Conservation (phyloP, 495 filamentous ascomycete species). For the Parathielavia hyrcaniae region DNA sequence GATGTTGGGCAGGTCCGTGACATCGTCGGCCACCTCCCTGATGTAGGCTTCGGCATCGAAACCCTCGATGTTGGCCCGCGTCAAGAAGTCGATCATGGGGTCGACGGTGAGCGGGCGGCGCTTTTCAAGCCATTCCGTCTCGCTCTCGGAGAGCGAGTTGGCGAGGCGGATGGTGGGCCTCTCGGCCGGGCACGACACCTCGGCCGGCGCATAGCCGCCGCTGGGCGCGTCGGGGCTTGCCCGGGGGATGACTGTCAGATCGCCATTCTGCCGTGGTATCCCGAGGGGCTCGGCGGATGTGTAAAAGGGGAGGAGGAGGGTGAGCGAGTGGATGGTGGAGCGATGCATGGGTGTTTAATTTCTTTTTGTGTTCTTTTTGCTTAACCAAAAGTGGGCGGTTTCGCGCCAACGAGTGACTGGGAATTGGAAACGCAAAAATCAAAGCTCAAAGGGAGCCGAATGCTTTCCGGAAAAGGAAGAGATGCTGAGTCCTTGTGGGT, state of each 20-base stretch:
- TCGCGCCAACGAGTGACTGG: background rate
- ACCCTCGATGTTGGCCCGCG: constrained; percentile 61
- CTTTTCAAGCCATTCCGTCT: constrained; percentile 57
- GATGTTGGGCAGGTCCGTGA: constrained; percentile 60
- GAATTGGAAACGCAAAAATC: background rate
- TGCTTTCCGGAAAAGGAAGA: background rate
- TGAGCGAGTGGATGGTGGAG: constrained; percentile 13
- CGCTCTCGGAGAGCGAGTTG: constrained; percentile 53
- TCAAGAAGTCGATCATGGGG: constrained; percentile 68
- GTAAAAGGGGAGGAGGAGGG: constrained; percentile 12
- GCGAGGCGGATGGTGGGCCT: constrained; percentile 50
- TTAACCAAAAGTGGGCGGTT: background rate
- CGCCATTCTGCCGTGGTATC: constrained; percentile 9
- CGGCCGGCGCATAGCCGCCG: constrained; percentile 50
- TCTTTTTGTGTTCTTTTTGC: no score
- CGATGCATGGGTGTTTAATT: constrained; percentile 12
- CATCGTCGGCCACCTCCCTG: constrained; percentile 44
- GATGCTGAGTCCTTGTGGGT: background rate
- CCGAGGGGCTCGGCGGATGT: constrained; percentile 22
- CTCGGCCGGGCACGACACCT: constrained; percentile 45
- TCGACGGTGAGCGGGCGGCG: constrained; percentile 53
- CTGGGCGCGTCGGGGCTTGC: constrained; percentile 51
- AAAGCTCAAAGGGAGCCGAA: background rate
- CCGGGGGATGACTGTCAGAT: constrained; percentile 22
- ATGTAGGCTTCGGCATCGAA: constrained; percentile 74